Evolutionary conservation across 371 early-diverging fungal species (phyloP), one percentile per base, ranked within the genome.

Genomic region (Apophysomyces trapeziformis): DNA sequence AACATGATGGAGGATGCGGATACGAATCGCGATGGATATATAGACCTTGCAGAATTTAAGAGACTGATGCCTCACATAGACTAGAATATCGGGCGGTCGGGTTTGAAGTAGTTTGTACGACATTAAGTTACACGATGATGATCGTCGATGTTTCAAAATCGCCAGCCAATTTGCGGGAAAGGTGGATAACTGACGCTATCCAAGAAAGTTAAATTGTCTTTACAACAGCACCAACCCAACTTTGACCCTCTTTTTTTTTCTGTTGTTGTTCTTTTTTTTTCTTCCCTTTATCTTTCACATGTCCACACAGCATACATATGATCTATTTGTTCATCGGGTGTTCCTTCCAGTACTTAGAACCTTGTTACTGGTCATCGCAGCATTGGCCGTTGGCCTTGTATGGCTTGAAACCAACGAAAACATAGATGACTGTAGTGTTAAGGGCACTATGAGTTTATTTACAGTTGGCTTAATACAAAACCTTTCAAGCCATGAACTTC

Each of bases 1-100:
- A 91, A 91, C 63, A 92, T 93, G 92, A 91, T 93, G 65, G 82
- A 86, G 37, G 92, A 92, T 67, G 91, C 89, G 4, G 92, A 91
- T 70, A 70, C 80, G 21, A 88, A 91, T 68, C 84, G 87, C 2
- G 89, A 90, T 70, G 90, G 90, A 8, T 84, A 78, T 60, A 72
- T 84, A 58, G 75, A 77, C 63, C 76, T 79, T 63, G 73, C 70
- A 41, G 85, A 84, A 58, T 84, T 90, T 70, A 63, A 83, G 38
- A 60, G 76, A 7, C 64, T 88, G 3, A 83, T 87, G 81, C 74
- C 66, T 7, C 16, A 16, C 7, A 50, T 26, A 70, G 66, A 57
- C 37, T 39, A n/a, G n/a, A 56, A 56, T 56, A 56, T 26, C 54
- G 21, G 54, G 54, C 8, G 54, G 32, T 26, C 18, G 54, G 21